Conservation (phyloP, 1,284 basidiomycete genomes). For the Phenoliferia sp. region DNA sequence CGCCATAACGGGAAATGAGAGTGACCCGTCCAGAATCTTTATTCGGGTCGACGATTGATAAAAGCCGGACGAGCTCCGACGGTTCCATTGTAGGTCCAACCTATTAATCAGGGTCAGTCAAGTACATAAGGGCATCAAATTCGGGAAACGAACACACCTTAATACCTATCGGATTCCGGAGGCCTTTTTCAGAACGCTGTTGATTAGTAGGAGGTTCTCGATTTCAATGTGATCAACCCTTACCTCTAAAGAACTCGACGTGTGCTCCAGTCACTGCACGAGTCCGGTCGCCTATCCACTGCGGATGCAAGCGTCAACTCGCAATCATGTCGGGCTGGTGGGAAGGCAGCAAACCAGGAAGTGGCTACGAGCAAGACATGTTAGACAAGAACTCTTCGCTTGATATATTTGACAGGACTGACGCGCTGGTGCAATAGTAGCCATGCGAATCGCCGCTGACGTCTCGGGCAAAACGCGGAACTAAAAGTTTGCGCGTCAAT, state of each 20-base stretch:
- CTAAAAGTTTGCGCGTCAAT: conserved; percentile 58
- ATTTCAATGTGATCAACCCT: conserved; percentile 44
- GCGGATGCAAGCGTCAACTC: conserved; percentile 25
- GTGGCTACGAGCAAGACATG: neutral
- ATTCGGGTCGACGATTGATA: conserved; percentile 82
- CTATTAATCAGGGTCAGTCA: neutral
- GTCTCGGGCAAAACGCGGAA: conserved; percentile 14
- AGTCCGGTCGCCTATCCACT: conserved; percentile 98
- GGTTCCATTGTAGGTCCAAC: conserved; percentile 81
- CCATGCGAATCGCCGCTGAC: conserved; percentile 16
- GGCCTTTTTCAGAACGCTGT: conserved; percentile 45
- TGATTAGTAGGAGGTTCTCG: conserved; percentile 55
- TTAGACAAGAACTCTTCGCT: neutral
- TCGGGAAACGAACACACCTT: conserved; percentile 48
- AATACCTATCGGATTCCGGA: conserved; percentile 92
- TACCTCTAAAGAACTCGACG: conserved; percentile 55
- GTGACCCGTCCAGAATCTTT: conserved; percentile 78
- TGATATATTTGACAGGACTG: too few relatives aligned
- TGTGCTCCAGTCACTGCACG: conserved; percentile 88
- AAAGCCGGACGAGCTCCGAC: conserved; percentile 71
- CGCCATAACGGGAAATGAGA: conserved; percentile 89
- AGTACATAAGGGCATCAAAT: too few relatives aligned
- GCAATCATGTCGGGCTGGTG: conserved; percentile 39
- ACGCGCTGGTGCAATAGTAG: conserved; percentile 27
- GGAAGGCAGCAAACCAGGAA: neutral